Base-by-base conservation (phyloP, 768 basidiomycete species). In the Coprinopsis marcescibilis region DNA sequence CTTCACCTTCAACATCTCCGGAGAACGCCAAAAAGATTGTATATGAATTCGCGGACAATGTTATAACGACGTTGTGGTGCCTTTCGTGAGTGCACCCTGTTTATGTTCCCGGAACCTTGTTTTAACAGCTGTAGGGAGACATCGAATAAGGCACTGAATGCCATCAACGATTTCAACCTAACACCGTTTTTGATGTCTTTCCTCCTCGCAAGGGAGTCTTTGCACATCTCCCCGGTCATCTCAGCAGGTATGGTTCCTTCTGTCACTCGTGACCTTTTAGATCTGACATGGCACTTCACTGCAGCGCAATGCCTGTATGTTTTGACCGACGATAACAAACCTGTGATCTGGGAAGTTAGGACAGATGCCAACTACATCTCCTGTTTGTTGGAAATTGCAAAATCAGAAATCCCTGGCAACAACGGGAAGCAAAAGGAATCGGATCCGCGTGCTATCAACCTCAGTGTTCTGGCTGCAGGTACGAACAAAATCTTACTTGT, bases 51-150 rank as follows among this genome's bases (percentile, higher is more conserved):
- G 81, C 93, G 2, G 94, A 96, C 54, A 96, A 92, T 62, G 81
- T 94, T 30, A 88, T 96, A 54, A 94, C 93, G 4, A 80, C 86
- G 13, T 63, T 97, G 20, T 96, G 94, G 94, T 94, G 92, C 66
- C 73, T 97, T 53, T 90, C 90, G 85, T 95, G 72, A 78, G 89
- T 81, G 14, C 10, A 37, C 35, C 26, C 35, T 39, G 37, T 25
- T 21, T 13, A 2, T 6, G 21, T 2, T 14, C 11, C 36, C 13
- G 41, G 4, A 0, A 11, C 42, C 11, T 30, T 21, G 24, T 43
- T 57, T 65, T 59, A 69, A 63, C 51, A 60, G 60, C 54, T 54
- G 57, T 66, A 79, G 91, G 62, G 91, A 94, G 73, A 91, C 90
- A 1, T 93, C 91, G 44, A 90, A 92, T 65, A 95, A 95, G 69